Evolutionary conservation across 768 basidiomycete genomes (phyloP).

Genomic region (Agrocybe praecox): DNA sequence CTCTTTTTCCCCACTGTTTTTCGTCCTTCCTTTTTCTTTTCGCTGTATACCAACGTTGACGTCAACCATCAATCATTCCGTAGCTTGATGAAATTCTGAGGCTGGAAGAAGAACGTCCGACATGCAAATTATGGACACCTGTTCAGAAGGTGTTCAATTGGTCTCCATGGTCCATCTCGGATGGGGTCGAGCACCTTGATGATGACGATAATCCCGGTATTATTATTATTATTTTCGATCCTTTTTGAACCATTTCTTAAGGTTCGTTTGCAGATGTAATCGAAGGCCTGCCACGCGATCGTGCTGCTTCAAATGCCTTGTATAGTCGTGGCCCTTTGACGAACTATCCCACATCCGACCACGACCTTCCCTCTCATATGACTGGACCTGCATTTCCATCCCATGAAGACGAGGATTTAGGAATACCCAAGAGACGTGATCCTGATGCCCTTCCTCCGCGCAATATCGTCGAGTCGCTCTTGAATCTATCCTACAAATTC

Average conservation of each 20-base stretch:
- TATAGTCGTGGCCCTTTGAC: background rate
- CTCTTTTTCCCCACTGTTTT: no score
- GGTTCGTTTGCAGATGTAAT: conserved; percentile 40
- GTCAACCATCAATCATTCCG: conserved; percentile 18
- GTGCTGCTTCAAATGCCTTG: background rate
- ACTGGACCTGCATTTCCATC: background rate
- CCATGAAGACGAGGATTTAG: conserved; percentile 46
- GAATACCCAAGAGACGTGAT: conserved; percentile 59
- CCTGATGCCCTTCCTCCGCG: conserved; percentile 75
- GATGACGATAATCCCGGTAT: conserved; percentile 78
- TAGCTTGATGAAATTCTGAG: conserved; percentile 61
- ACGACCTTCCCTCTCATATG: background rate
- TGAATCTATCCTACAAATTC: conserved; percentile 46
- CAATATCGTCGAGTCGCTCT: conserved; percentile 55
- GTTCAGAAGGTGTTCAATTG: conserved; percentile 40
- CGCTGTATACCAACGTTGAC: no score
- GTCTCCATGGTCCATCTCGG: conserved; percentile 48
- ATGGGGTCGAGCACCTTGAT: conserved; percentile 37
- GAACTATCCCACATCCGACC: background rate
- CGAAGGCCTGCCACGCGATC: conserved; percentile 51
- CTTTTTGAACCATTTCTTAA: background rate
- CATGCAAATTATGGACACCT: conserved; percentile 61
- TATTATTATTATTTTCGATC: background rate
- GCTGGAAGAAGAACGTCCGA: conserved; percentile 50
- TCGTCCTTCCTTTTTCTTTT: no score